Evolutionary conservation across 768 basidiomycete genomes (phyloP).

Genomic region (Tephrocybe rancida): DNA sequence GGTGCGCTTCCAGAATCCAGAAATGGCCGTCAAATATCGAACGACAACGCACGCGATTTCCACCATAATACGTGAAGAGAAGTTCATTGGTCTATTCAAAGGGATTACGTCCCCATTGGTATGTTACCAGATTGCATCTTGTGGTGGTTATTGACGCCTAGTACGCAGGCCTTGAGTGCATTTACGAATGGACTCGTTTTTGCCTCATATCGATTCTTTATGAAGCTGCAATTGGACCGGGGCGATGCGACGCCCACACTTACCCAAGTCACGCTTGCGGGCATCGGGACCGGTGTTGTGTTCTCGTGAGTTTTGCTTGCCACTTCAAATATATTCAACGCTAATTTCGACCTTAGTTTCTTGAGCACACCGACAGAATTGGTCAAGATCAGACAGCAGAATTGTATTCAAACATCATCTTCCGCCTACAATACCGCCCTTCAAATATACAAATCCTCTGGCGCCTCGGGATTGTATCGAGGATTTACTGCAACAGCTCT

Average conservation of each 20-base stretch:
- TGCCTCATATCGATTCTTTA: constrained; percentile 79
- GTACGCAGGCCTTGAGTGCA: constrained; percentile 61
- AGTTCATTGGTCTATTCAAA: constrained; percentile 68
- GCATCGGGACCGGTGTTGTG: constrained; percentile 77
- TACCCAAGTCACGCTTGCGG: constrained; percentile 74
- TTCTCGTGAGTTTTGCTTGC: constrained; percentile 62
- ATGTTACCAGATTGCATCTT: constrained; percentile 14
- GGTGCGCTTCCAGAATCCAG: constrained; percentile 76
- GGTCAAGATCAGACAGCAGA: constrained; percentile 85
- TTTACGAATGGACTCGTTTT: constrained; percentile 88
- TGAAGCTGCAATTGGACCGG: constrained; percentile 61
- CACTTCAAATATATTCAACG: constrained; percentile 1
- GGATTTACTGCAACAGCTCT: constrained; percentile 75
- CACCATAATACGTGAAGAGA: constrained; percentile 73
- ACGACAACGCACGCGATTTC: constrained; percentile 66
- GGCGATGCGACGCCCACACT: constrained; percentile 59
- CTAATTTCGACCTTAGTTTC: constrained; percentile 40
- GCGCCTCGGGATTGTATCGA: constrained; percentile 72
- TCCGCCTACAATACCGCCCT: constrained; percentile 56
- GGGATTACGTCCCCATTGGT: constrained; percentile 84
- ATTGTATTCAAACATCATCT: constrained; percentile 46
- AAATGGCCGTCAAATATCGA: constrained; percentile 55
- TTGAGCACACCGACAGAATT: constrained; percentile 86
- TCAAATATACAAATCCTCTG: constrained; percentile 55
- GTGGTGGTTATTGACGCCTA: not conserved